Percentiles rank a stretch among this genome's conserved stretches.
Conservation (phyloP, 352 stramenopile species). For the Pythium monospermum region DNA sequence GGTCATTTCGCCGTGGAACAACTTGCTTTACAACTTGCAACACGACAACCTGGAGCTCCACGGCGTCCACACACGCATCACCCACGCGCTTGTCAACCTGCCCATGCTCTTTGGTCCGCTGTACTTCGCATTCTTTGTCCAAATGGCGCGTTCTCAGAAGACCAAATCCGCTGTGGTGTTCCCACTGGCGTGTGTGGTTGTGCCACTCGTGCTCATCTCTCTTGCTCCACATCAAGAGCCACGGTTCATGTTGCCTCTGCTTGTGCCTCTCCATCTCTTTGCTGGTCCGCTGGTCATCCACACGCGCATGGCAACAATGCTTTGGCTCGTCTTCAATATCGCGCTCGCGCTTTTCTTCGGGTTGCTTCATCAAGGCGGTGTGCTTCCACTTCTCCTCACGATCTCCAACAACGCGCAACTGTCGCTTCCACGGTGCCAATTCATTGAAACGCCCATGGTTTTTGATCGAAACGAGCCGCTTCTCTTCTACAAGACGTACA, state of each 20-base stretch:
- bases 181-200: slow-evolving; percentile 36
- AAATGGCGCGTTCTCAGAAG: slow-evolving; percentile 15
- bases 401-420: slow-evolving; percentile 5
- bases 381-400: slow-evolving; percentile 55
- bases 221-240: slow-evolving; percentile 93
- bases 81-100: slow-evolving; percentile 89
- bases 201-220: slow-evolving; percentile 81
- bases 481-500: slow-evolving; percentile 76
- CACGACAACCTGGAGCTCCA: slow-evolving; percentile 87
- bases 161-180: slow-evolving; percentile 19
- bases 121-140: slow-evolving; percentile 48
- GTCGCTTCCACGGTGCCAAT: slow-evolving; percentile 31
- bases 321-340: slow-evolving; percentile 55
- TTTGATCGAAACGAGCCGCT: slow-evolving; percentile 25
- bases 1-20: slow-evolving; percentile 80
- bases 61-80: slow-evolving; percentile 86
- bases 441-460: slow-evolving; percentile 5
- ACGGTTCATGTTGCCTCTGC: slow-evolving; percentile 85
- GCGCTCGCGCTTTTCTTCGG: slow-evolving; percentile 58
- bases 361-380: slow-evolving; percentile 61
- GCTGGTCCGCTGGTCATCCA: slow-evolving; percentile 9
- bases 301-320: background rate
- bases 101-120: slow-evolving; percentile 90
- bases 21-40: slow-evolving; percentile 91
- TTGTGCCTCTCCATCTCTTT: slow-evolving; percentile 82